Evolutionary conservation across 2,329 filamentous ascomycete genomes (phyloP).

Genomic region (Massarina eburnea): DNA sequence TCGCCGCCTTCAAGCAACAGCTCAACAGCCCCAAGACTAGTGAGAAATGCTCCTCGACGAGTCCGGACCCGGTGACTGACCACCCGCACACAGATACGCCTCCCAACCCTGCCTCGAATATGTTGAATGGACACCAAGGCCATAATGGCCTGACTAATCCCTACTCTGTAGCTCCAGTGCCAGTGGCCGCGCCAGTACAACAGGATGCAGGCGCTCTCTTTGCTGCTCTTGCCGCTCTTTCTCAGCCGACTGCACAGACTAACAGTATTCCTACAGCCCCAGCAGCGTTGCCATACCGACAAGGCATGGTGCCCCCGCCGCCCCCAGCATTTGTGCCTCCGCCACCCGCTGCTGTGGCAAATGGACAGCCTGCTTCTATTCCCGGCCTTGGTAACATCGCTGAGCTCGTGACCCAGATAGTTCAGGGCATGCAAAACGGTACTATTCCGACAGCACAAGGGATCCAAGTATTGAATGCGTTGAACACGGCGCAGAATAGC

Average conservation of each 20-base stretch:
- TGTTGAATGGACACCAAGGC: slow-evolving; percentile 21
- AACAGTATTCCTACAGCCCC: slow-evolving; percentile 27
- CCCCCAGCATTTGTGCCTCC: slow-evolving; percentile 37
- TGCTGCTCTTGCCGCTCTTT: slow-evolving; percentile 35
- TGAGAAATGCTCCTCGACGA: slow-evolving; percentile 54
- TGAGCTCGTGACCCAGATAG: slow-evolving; percentile 34
- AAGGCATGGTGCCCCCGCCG: slow-evolving; percentile 33
- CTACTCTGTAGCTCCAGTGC: slow-evolving; percentile 22
- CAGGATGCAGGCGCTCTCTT: slow-evolving; percentile 36
- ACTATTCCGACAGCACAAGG: slow-evolving; percentile 38
- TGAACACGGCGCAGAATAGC: slow-evolving; percentile 29
- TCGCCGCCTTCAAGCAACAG: slow-evolving; percentile 81
- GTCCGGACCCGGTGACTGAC: slow-evolving; percentile 14
- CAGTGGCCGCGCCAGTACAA: slow-evolving; percentile 18
- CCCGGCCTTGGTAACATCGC: slow-evolving; percentile 26
- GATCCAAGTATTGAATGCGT: slow-evolving; percentile 33
- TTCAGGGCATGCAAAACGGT: slow-evolving; percentile 38
- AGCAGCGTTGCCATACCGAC: slow-evolving; percentile 29
- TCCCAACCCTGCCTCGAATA: slow-evolving; percentile 31
- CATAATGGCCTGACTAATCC: slow-evolving; percentile 28
- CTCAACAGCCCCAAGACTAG: slow-evolving; percentile 65
- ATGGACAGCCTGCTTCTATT: slow-evolving; percentile 22
- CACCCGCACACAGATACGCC: slow-evolving; percentile 20
- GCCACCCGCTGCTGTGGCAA: slow-evolving; percentile 23
- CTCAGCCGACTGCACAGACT: slow-evolving; percentile 32